phyloP scores from a whole-genome alignment of 1,139 yeast genomes.

The Yamadazyma sp. region DNA sequence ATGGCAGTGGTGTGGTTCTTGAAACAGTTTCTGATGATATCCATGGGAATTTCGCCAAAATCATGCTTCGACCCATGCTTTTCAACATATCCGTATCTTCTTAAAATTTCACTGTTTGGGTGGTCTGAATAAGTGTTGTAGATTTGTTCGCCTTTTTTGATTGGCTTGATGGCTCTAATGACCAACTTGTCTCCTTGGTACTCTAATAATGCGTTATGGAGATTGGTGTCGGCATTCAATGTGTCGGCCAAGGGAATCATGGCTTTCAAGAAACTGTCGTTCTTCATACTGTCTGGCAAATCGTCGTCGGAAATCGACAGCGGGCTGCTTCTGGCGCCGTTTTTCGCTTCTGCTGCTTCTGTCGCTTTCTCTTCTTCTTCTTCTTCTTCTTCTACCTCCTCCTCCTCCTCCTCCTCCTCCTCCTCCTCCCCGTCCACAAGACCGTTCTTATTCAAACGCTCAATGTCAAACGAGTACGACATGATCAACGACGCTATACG shows the following conservation, averaged over 20 bases:
- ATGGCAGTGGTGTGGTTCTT: constrained; percentile 21
- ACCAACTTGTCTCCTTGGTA: constrained; percentile 49
- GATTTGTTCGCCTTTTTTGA: constrained; percentile 67
- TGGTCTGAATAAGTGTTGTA: constrained; percentile 89
- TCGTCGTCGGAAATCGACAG: constrained; percentile 24
- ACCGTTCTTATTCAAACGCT: constrained; percentile 17
- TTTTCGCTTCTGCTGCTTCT: neutral
- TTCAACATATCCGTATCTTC: constrained; percentile 93
- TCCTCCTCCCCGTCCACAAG: constrained; percentile 18
- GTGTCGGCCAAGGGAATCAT: constrained; percentile 95
- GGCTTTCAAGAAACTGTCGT: constrained; percentile 61
- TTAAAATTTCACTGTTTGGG: constrained; percentile 82
- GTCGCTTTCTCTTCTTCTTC: neutral
- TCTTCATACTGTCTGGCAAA: constrained; percentile 20
- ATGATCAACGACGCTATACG: constrained; percentile 60
- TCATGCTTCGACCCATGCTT: constrained; percentile 71
- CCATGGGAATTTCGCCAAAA: constrained; percentile 70
- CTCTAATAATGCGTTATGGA: constrained; percentile 72
- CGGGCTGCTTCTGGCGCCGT: constrained; percentile 1
- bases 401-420: constrained; percentile 19
- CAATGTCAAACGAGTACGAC: constrained; percentile 48
- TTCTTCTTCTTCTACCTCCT: constrained; percentile 19
- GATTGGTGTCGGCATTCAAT: constrained; percentile 77
- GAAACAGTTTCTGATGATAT: constrained; percentile 30
- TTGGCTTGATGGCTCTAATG: constrained; percentile 69